Base-by-base conservation (phyloP, 2,329 filamentous ascomycete genomes). In the Sporothrix dimorphospora region DNA sequence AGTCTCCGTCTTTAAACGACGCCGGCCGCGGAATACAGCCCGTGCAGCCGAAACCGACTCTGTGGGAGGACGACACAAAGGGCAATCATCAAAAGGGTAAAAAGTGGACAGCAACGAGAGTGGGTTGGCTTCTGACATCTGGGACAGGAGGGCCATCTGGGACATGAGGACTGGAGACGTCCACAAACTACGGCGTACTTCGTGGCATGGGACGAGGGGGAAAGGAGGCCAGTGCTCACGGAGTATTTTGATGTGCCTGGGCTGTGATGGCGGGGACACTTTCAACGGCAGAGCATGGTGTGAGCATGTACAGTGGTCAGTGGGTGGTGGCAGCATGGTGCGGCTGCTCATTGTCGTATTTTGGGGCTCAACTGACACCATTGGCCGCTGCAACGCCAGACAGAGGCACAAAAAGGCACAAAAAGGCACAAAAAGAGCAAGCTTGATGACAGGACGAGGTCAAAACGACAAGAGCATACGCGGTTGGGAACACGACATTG, bases 21-120 rank as follows among this genome's bases (percentile, higher is more conserved):
- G 40, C 51, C 67, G 67, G 34, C 67, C 49, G 67, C 67, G 67
- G 67, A 59, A 70, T 38, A 7, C 38, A 47, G 42, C 38, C 68
- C 68, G 53, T 55, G 21, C 42, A 70, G 51, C 68, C 68, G 68
- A 61, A 47, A 61, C 67, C 49, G 67, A 42, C 14, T 38, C 4
- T 57, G 30, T 21, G 49, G 49, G 11, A 24, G 49, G 65, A n/a
- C 45, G 16, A 38, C 16, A 21, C 14, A 61, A 51, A 21, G 21
- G 47, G 21, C 24, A 11, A 30, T 30, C 11, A 4, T 30, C 11
- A 16, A 16, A 30, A 55, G 9, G 38, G 12, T 7, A 19, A 61
- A 21, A 16, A 16, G n/a, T 14, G n/a, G 38, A 16, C 57, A 30
- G 45, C n/a, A 21, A 21, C 8, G 12, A 12, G 3, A 8, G 19